phyloP scores from a whole-genome alignment of 805 yeast species.

The Ogataea angusta region DNA sequence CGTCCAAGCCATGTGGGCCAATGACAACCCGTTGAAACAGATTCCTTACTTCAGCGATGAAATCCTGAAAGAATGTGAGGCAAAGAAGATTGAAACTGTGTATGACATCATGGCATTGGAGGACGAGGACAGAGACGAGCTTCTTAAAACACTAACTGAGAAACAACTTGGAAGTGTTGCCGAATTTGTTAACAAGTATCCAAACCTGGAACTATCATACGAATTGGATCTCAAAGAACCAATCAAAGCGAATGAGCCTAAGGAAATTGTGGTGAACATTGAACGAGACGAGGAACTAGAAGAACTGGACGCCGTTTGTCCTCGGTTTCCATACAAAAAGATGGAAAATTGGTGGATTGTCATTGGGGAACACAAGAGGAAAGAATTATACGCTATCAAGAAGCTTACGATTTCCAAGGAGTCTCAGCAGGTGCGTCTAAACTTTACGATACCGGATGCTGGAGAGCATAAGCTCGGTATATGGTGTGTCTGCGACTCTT shows the following conservation, averaged over 20 bases:
- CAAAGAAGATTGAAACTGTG: conserved; percentile 61
- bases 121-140: conserved; percentile 57
- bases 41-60: conserved; percentile 61
- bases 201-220: conserved; percentile 72
- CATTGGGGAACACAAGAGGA: conserved; percentile 60
- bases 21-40: conserved; percentile 75
- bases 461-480: conserved; percentile 64
- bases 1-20: conserved; percentile 81
- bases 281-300: conserved; percentile 76
- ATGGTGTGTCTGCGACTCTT: conserved; percentile 91
- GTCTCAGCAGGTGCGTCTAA: conserved; percentile 48
- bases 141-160: conserved; percentile 52
- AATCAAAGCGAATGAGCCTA: conserved; percentile 44
- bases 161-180: conserved; percentile 65
- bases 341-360: conserved; percentile 85
- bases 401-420: conserved; percentile 55
- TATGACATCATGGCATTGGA: conserved; percentile 75
- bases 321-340: conserved; percentile 58
- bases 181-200: conserved; percentile 83
- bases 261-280: conserved; percentile 45
- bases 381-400: conserved; percentile 69
- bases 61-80: conserved; percentile 52
- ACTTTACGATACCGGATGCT: conserved; percentile 52
- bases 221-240: conserved; percentile 41
- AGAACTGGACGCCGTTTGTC: conserved; percentile 56